Evolutionary conservation across 2,329 filamentous ascomycete genomes (phyloP), one percentile per base, ranked within the genome.

Genomic region (Calonectria multiphialidica): DNA sequence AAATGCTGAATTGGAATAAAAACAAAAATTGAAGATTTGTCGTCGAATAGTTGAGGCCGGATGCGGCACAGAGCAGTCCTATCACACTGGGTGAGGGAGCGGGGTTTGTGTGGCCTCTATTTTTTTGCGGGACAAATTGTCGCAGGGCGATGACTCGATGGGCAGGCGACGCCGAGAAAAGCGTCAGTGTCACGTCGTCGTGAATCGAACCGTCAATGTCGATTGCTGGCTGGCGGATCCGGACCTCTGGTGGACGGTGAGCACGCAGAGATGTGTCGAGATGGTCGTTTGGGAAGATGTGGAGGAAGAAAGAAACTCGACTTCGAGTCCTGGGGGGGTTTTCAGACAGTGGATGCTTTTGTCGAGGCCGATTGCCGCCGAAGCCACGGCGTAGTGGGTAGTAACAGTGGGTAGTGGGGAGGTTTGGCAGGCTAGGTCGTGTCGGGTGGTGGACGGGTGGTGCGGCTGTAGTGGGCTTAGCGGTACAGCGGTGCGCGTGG

Each of bases 321-420:
- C 66, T 55, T 69, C 44, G 66, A 62, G 68, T 68, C 37, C 61
- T 68, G 68, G 74, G 64, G 75, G 66, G 75, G 76, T 78, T 78
- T 78, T 78, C 75, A 75, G 69, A 77, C 74, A 71, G 76, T 76
- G 74, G 76, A 77, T 75, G 73, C 75, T 47, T 61, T 71, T 76
- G 73, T 70, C 61, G 68, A 79, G 74, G 77, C 77, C 77, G 77
- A 79, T 78, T 79, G 74, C 71, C 75, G 77, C 77, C 77, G 77
- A 79, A 79, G 77, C 73, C 75, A 79, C 74, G 66, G 64, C 66
- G 45, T 70, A 77, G 66, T 71, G 70, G 66, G 66, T 70, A 68
- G 71, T 53, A 68, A 62, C 69, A 74, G 74, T 75, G 74, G 73
- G 75, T 77, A 75, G 72, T 72, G 66, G 65, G 74, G 69, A 73